Evolutionary conservation across 306 rosid genomes (phyloP).

Genomic region (Hippophae rhamnoides): DNA sequence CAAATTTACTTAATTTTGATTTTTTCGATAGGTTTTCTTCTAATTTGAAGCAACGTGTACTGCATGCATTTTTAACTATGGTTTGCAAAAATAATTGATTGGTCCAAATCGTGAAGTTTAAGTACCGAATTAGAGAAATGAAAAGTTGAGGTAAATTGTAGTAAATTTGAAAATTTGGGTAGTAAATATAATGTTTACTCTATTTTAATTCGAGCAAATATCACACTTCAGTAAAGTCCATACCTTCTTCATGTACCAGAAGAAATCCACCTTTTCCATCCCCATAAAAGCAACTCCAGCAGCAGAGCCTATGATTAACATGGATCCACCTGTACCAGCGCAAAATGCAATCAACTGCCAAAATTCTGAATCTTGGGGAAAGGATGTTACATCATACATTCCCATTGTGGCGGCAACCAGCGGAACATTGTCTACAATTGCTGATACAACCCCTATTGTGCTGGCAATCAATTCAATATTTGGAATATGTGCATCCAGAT

Average conservation of each 20-base stretch:
- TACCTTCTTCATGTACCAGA: conserved; percentile 93
- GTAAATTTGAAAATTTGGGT: no score
- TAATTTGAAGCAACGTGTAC: no score
- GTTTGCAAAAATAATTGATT: no score
- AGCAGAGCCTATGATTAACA: conserved; percentile 88
- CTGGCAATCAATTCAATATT: conserved; percentile 66
- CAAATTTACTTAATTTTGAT: no score
- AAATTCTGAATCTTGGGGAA: conserved; percentile 83
- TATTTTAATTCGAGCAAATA: no score
- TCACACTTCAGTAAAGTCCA: neutral
- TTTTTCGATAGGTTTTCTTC: no score
- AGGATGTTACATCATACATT: conserved; percentile 75
- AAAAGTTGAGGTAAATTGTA: no score
- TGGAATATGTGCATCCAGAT: conserved; percentile 65
- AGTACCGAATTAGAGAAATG: no score
- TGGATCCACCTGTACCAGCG: conserved; percentile 97
- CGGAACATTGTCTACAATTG: conserved; percentile 85
- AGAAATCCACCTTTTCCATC: conserved; percentile 95
- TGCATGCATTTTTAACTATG: no score
- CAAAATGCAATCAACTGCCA: conserved; percentile 89
- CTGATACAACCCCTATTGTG: conserved; percentile 74
- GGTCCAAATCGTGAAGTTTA: no score
- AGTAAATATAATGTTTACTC: no score
- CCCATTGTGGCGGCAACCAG: conserved; percentile 93
- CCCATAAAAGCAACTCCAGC: conserved; percentile 99